phyloP scores from a whole-genome alignment of 306 rosid species.

The Pyrus pyrifolia region DNA sequence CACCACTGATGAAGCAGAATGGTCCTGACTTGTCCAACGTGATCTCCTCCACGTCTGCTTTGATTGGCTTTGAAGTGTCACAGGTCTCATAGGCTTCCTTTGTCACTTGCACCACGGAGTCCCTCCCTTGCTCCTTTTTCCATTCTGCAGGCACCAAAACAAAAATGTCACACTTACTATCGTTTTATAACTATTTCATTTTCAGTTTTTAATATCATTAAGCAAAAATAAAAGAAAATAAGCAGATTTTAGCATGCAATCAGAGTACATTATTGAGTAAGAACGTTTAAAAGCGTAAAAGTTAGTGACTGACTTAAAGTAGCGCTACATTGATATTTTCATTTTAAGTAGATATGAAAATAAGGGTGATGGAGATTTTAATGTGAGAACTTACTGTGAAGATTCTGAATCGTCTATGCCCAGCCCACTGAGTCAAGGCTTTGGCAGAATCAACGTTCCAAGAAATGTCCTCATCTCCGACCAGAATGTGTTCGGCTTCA shows the following conservation, averaged over 20 bases:
- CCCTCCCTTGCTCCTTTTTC: not conserved
- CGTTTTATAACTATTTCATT: not conserved
- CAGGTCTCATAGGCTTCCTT: constrained; percentile 2
- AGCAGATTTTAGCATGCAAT: no score
- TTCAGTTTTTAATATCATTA: not conserved
- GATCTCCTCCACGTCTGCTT: not conserved
- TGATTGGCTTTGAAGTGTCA: not conserved
- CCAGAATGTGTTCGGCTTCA: not conserved
- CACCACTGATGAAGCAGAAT: constrained; percentile 69
- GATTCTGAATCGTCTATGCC: not conserved
- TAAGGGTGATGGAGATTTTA: not conserved
- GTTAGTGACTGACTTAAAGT: no score
- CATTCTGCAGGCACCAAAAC: not conserved
- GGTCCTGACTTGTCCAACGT: constrained; percentile 34
- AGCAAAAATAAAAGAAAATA: no score
- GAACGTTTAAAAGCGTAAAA: no score
- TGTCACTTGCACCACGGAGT: constrained; percentile 1
- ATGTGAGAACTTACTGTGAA: not conserved
- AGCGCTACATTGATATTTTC: not conserved
- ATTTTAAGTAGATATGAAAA: not conserved
- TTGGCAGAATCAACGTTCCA: not conserved
- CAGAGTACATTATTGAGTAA: no score
- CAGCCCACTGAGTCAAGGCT: not conserved
- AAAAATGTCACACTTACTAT: not conserved
- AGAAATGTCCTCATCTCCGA: not conserved